Conservation (phyloP, 257 asterid genomes). For the Fraxinus cuspidata region DNA sequence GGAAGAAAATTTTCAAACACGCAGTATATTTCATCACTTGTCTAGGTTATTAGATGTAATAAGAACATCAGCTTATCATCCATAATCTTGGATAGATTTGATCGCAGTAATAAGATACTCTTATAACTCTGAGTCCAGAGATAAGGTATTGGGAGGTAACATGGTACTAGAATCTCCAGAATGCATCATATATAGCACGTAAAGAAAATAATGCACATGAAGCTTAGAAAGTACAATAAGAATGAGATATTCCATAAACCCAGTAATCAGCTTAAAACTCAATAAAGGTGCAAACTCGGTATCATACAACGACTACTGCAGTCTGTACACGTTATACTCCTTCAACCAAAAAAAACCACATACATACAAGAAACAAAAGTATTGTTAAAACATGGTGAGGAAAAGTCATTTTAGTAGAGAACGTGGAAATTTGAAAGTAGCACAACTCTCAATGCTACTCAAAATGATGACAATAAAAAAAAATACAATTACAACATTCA, state of each 20-base stretch:
- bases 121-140: neutral
- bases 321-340: neutral
- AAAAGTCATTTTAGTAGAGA: neutral
- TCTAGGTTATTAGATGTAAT: neutral
- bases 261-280: neutral
- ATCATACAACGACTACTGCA: neutral
- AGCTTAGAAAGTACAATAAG: constrained; percentile 17
- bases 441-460: constrained; percentile 4
- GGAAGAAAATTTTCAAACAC: neutral
- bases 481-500: neutral
- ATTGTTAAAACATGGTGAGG: neutral
- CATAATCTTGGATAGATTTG: neutral
- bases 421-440: neutral
- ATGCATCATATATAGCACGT: neutral
- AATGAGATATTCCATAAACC: neutral
- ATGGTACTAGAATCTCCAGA: no score
- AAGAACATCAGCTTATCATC: neutral
- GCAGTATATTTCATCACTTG: neutral
- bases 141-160: neutral
- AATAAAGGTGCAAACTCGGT: neutral
- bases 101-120: neutral
- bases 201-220: neutral
- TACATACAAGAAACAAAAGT: neutral
- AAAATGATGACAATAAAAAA: constrained; percentile 8
- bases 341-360: no score